A percentile compares a stretch with the other conserved stretches of the same genome.
These are phyloP conservation scores for Mediolabrus comicus DNA, from an alignment of 108 stramenopile species.

Conservation along the genomic window DNA sequence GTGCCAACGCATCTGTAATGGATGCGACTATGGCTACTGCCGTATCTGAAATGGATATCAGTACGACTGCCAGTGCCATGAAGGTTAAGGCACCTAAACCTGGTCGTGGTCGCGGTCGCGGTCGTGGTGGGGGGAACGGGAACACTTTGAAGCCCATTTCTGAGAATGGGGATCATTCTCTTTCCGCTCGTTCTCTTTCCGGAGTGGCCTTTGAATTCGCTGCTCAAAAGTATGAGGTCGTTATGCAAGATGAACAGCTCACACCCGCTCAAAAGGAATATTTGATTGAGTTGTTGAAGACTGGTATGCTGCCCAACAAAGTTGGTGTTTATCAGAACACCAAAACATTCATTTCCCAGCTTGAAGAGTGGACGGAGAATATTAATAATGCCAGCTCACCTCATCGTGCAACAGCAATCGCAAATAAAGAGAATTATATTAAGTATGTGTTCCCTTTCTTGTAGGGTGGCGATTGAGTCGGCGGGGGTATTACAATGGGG, in stretches of 20 bases:
- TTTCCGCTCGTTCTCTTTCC: not conserved
- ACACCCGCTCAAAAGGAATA: not conserved
- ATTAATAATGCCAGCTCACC: not conserved
- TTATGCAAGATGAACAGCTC: not conserved
- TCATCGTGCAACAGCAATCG: not conserved
- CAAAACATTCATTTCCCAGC: not conserved
- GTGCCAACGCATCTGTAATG: too few relatives aligned
- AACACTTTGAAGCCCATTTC: not conserved
- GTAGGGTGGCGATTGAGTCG: not conserved
- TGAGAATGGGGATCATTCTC: not conserved
- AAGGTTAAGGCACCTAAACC: too few relatives aligned
- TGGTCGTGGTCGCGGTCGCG: not conserved
- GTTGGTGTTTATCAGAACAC: too few relatives aligned
- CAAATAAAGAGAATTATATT: not conserved
- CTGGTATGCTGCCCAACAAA: not conserved
- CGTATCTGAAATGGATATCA: too few relatives aligned
- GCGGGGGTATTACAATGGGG: not conserved
- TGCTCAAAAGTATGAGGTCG: not conserved
- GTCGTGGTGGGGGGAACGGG: not conserved
- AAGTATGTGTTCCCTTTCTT: not conserved
- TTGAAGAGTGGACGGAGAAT: not conserved
- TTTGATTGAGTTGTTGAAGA: not conserved
- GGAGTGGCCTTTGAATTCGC: not conserved
- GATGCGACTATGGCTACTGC: too few relatives aligned
- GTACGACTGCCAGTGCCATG: too few relatives aligned